These are phyloP conservation scores for Coemansia sp. DNA, from an alignment of 192 early-diverging fungal genomes.

Conservation along the genomic window DNA sequence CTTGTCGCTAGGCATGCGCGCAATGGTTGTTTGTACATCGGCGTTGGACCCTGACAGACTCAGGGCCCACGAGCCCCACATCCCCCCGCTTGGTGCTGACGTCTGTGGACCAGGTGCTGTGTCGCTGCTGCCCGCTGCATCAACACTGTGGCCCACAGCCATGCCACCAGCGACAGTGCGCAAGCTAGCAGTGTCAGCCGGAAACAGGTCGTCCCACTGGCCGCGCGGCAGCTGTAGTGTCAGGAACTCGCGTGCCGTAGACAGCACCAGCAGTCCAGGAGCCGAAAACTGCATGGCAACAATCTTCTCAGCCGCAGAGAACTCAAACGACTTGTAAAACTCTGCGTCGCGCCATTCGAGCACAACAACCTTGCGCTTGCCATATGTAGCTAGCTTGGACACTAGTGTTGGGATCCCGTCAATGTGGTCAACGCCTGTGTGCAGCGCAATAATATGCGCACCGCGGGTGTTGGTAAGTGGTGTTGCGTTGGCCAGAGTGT, in stretches of 20 bases:
- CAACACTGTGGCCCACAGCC: not conserved
- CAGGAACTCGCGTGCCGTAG: conserved; percentile 50
- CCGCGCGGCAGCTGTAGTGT: conserved; percentile 49
- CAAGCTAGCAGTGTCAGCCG: conserved; percentile 47
- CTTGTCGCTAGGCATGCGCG: conserved; percentile 50
- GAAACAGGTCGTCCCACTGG: conserved; percentile 52
- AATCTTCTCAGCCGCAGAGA: conserved; percentile 66
- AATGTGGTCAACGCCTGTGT: conserved; percentile 66
- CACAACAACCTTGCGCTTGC: conserved; percentile 67
- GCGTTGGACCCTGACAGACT: conserved; percentile 30
- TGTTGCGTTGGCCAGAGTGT: conserved; percentile 64
- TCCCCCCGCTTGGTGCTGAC: conserved; percentile 12
- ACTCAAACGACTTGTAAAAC: conserved; percentile 69
- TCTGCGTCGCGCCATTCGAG: conserved; percentile 75
- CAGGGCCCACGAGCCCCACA: conserved; percentile 53
- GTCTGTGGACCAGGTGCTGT: conserved; percentile 2
- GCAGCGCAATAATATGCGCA: conserved; percentile 70
- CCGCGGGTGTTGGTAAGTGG: conserved; percentile 72
- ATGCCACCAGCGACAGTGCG: conserved; percentile 39
- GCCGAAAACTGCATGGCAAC: conserved; percentile 76
- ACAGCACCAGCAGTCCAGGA: conserved; percentile 56
- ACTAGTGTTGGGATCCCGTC: conserved; percentile 65
- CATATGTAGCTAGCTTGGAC: conserved; percentile 70
- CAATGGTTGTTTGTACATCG: conserved; percentile 40
- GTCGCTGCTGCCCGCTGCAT: not conserved